These are phyloP conservation scores for Globisporangium mamillatum DNA, from an alignment of 352 stramenopile genomes.

Conservation along the genomic window DNA sequence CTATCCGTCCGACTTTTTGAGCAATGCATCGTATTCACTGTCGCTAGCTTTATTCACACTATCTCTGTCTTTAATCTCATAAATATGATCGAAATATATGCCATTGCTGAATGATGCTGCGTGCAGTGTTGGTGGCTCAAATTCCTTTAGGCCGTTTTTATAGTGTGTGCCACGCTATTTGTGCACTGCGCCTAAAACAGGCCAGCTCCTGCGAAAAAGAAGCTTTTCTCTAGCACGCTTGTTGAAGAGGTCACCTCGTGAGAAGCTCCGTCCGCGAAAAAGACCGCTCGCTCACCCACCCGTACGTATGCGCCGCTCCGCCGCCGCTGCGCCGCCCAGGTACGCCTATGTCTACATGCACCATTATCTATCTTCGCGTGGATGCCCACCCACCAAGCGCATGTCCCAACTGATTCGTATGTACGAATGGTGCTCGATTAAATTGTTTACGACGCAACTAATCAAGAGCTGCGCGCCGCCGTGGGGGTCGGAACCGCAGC, in stretches of 20 bases:
- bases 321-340: not conserved
- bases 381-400: not conserved
- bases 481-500: not conserved
- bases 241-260: slow-evolving; percentile 4
- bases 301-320: not conserved
- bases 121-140: not conserved
- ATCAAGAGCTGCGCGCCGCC: slow-evolving; percentile 6
- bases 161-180: not conserved
- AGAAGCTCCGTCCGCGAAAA: not conserved
- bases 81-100: not conserved
- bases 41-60: too few relatives aligned
- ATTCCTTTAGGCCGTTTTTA: not conserved
- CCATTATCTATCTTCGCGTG: not conserved
- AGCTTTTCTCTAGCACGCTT: not conserved
- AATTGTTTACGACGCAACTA: not conserved
- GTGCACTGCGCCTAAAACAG: not conserved
- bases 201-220: not conserved
- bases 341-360: not conserved
- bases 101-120: not conserved
- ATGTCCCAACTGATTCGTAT: not conserved
- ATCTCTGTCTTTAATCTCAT: too few relatives aligned
- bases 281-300: not conserved
- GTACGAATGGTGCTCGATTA: not conserved
- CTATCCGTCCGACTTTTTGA: too few relatives aligned
- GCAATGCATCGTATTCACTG: too few relatives aligned